These are phyloP conservation scores for Paecilomyces sp. DNA, from an alignment of 2,329 filamentous ascomycete species.

Conservation along the genomic window DNA sequence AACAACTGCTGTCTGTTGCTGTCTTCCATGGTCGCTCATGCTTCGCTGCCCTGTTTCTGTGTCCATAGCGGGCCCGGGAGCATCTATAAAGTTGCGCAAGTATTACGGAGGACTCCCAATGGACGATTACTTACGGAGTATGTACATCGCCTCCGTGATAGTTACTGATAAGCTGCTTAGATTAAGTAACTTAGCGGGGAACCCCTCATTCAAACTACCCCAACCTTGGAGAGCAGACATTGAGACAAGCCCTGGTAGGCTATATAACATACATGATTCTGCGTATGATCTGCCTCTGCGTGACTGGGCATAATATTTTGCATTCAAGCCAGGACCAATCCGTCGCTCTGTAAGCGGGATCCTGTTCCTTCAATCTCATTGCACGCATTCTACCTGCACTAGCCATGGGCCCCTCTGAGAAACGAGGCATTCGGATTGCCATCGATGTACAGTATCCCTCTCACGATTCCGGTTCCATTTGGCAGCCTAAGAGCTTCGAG, in stretches of 20 bases:
- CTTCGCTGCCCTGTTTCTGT: too few relatives aligned
- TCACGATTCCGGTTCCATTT: background rate
- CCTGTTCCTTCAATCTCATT: background rate
- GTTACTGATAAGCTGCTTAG: background rate
- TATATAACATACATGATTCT: background rate
- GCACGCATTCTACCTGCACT: background rate
- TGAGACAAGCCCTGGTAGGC: background rate
- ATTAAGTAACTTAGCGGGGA: background rate
- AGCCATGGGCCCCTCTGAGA: constrained; percentile 1
- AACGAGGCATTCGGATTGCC: constrained; percentile 9
- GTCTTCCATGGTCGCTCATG: too few relatives aligned
- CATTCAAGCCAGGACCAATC: too few relatives aligned
- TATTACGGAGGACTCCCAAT: background rate
- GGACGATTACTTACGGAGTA: background rate
- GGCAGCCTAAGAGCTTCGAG: background rate
- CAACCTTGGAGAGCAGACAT: background rate
- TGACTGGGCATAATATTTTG: too few relatives aligned
- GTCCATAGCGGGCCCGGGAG: too few relatives aligned
- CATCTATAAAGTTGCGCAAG: background rate
- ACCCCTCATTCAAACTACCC: background rate
- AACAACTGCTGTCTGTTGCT: too few relatives aligned
- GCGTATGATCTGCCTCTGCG: background rate
- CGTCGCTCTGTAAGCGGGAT: background rate
- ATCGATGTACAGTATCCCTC: constrained; percentile 7
- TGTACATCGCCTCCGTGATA: background rate